Percentiles rank a stretch among this genome's conserved stretches.
These are phyloP conservation scores for Eutrema salsugineum DNA, from an alignment of 441 rosid genomes.

Conservation along the genomic window DNA sequence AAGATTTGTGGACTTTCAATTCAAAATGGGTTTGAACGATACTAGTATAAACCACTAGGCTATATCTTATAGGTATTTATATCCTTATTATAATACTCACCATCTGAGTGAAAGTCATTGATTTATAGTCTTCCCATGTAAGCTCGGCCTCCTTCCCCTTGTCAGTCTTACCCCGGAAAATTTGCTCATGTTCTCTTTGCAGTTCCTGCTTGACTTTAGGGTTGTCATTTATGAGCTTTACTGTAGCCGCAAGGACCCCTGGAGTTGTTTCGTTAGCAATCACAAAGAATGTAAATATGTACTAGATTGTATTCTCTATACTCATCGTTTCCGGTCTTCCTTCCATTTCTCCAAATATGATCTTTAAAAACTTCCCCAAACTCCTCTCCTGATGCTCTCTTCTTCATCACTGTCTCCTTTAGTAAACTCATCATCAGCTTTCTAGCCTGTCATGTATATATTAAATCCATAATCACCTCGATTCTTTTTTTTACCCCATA, in stretches of 20 bases:
- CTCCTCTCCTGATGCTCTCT: constrained; percentile 12
- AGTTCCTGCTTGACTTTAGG: constrained; percentile 24
- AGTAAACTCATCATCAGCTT: constrained; percentile 11
- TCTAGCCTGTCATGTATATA: constrained; percentile 7
- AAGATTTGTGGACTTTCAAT: not conserved
- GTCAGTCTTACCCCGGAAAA: not conserved
- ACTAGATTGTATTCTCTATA: constrained; percentile 7
- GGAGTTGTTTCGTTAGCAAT: constrained; percentile 25
- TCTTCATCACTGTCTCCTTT: not conserved
- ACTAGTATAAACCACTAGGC: not conserved
- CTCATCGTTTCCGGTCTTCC: not conserved
- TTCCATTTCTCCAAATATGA: constrained; percentile 9
- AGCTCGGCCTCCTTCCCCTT: not conserved
- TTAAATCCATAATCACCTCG: not conserved
- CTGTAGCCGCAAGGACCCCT: not conserved
- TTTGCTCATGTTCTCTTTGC: constrained; percentile 9
- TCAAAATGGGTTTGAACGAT: not conserved
- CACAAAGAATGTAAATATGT: constrained; percentile 18
- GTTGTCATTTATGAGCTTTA: constrained; percentile 17
- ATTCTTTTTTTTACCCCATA: no score
- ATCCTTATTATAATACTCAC: not conserved
- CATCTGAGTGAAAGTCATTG: constrained; percentile 6
- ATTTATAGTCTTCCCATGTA: constrained; percentile 41
- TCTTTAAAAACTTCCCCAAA: constrained; percentile 20
- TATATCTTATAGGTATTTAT: not conserved